These are phyloP conservation scores for Rhizophlyctis rosea DNA, from an alignment of 192 early-diverging fungal species.

Conservation along the genomic window DNA sequence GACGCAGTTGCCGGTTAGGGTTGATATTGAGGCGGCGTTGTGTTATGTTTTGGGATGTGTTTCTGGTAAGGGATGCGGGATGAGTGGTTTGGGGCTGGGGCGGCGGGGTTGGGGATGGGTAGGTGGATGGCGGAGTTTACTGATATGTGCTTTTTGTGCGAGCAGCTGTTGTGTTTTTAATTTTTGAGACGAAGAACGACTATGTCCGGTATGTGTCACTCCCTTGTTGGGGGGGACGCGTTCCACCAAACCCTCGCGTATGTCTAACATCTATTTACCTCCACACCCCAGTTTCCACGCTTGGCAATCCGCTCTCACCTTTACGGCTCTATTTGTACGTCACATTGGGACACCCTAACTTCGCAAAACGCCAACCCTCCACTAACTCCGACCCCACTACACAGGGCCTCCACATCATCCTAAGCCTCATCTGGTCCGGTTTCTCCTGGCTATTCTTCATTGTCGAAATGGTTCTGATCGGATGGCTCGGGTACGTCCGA, in stretches of 20 bases:
- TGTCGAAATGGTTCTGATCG: conserved; percentile 32
- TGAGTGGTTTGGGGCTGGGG: not conserved
- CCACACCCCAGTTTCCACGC: conserved; percentile 51
- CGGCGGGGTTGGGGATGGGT: no score
- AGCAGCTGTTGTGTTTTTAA: conserved; percentile 64
- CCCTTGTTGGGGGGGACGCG: not conserved
- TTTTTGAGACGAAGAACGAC: conserved; percentile 75
- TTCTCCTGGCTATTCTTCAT: conserved; percentile 49
- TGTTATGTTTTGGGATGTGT: conserved; percentile 62
- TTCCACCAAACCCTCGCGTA: no score
- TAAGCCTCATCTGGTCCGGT: conserved; percentile 42
- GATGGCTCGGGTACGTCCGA: conserved; percentile 49
- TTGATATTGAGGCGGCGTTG: conserved; percentile 72
- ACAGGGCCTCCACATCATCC: conserved; percentile 44
- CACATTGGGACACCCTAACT: no score
- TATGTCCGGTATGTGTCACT: conserved; percentile 44
- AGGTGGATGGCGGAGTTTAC: no score
- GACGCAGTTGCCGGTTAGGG: conserved; percentile 62
- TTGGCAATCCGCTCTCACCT: conserved; percentile 49
- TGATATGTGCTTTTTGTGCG: conserved; percentile 11
- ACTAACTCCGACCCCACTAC: conserved; percentile 26
- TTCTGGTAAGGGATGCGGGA: conserved; percentile 35
- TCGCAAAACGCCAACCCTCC: no score
- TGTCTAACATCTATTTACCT: not conserved
- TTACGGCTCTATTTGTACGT: conserved; percentile 26